phyloP scores from a whole-genome alignment of 768 basidiomycete genomes.

The Lactarius pseudohatsudake region DNA sequence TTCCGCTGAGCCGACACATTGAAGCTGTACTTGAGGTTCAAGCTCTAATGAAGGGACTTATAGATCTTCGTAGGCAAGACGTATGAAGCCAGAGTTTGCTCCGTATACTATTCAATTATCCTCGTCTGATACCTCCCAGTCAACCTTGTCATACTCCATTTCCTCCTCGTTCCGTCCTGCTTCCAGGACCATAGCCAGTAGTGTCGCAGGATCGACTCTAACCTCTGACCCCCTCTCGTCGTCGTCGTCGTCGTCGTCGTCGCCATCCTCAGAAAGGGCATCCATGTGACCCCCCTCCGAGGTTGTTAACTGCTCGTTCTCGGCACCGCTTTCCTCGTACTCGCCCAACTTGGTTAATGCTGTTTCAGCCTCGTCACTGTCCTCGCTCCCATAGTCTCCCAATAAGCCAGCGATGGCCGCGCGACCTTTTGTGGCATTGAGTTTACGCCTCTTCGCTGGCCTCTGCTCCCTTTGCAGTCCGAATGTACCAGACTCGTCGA shows the following conservation, averaged over 20 bases:
- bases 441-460: conserved; percentile 54
- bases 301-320: conserved; percentile 32
- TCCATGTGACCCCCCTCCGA: conserved; percentile 38
- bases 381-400: conserved; percentile 57
- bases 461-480: conserved; percentile 39
- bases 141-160: conserved; percentile 46
- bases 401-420: conserved; percentile 57
- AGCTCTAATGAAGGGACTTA: conserved; percentile 76
- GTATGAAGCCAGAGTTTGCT: conserved; percentile 39
- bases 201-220: conserved; percentile 40
- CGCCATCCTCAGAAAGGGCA: conserved; percentile 32
- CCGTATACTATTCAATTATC: conserved; percentile 25
- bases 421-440: conserved; percentile 52
- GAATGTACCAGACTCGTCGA: conserved; percentile 52
- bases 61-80: conserved; percentile 76
- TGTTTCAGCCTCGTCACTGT: conserved; percentile 39
- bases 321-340: conserved; percentile 48
- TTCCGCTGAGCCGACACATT: conserved; percentile 65
- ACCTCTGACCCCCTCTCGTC: conserved; percentile 40
- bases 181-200: conserved; percentile 45
- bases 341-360: conserved; percentile 38
- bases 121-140: conserved; percentile 50
- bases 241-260: conserved; percentile 35
- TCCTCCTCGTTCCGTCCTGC: conserved; percentile 35
- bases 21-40: conserved; percentile 82